These are phyloP conservation scores for Leucosporidium scottii DNA, from an alignment of 768 basidiomycete genomes.

Conservation along the genomic window DNA sequence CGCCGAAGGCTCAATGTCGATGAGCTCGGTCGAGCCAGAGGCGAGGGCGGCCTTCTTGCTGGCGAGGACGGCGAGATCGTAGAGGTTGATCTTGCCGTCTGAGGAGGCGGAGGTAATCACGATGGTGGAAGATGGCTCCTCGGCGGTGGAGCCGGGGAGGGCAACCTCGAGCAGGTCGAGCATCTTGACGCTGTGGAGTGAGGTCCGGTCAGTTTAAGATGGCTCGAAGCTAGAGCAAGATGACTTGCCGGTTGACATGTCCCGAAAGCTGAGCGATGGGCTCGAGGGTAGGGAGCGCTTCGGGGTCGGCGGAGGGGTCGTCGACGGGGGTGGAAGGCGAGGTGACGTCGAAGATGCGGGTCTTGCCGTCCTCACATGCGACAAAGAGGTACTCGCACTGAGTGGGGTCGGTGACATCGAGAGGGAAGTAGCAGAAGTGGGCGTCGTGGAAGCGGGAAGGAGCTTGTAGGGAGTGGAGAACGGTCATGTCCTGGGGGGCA, in stretches of 20 bases:
- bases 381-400: constrained; percentile 65
- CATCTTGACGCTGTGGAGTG: constrained; percentile 63
- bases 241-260: constrained; percentile 72
- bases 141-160: constrained; percentile 52
- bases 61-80: constrained; percentile 58
- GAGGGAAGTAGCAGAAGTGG: constrained; percentile 59
- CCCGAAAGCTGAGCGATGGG: constrained; percentile 64
- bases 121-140: constrained; percentile 59
- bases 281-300: constrained; percentile 42
- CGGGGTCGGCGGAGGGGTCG: constrained; percentile 31
- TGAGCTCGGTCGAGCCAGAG: constrained; percentile 3
- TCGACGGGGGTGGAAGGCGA: constrained; percentile 28
- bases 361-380: constrained; percentile 82
- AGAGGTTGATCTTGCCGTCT: constrained; percentile 75
- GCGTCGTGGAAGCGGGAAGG: constrained; percentile 78
- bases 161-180: constrained; percentile 61
- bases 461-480: constrained; percentile 66
- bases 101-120: constrained; percentile 71
- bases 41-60: constrained; percentile 35
- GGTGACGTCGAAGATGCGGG: constrained; percentile 65
- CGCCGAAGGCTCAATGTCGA: constrained; percentile 52
- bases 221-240: neutral
- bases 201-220: neutral
- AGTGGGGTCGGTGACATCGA: constrained; percentile 41
- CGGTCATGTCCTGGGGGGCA: constrained; percentile 62